Conservation (phyloP, 192 early-diverging fungal genomes). For the Oehlia diaphana region DNA sequence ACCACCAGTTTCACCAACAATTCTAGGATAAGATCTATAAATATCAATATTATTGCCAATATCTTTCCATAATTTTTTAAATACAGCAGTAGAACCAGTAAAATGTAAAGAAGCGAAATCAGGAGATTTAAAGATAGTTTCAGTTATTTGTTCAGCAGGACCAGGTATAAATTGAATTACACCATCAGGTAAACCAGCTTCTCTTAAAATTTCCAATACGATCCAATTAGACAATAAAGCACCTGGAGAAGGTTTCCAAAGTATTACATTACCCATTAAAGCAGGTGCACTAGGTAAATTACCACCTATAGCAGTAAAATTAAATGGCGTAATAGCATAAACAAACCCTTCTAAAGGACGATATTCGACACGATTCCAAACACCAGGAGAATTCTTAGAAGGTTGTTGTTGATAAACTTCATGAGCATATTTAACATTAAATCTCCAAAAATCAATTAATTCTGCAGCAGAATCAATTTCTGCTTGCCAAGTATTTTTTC, state of each 20-base stretch:
- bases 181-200: conserved; percentile 95
- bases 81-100: conserved; percentile 91
- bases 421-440: conserved; percentile 90
- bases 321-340: conserved; percentile 96
- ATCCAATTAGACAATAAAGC: conserved; percentile 91
- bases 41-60: conserved; percentile 89
- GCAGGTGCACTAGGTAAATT: conserved; percentile 92
- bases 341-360: conserved; percentile 98
- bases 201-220: conserved; percentile 84
- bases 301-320: conserved; percentile 98
- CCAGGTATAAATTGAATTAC: conserved; percentile 98
- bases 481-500: conserved; percentile 97
- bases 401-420: conserved; percentile 95
- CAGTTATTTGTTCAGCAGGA: conserved; percentile 77
- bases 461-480: conserved; percentile 99
- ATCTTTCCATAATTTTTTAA: conserved; percentile 90
- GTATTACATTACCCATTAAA: conserved; percentile 95
- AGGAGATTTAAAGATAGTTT: conserved; percentile 78
- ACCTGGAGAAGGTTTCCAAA: conserved; percentile 95
- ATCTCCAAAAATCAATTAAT: conserved; percentile 92
- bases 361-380: conserved; percentile 97
- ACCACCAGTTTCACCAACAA: conserved; percentile 98
- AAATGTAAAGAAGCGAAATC: conserved; percentile 98
- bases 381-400: conserved; percentile 75
- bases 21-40: conserved; percentile 92